Evolutionary conservation across 2,329 filamentous ascomycete species (phyloP), one percentile per base, ranked within the genome.

Genomic region (Metarhizium album): DNA sequence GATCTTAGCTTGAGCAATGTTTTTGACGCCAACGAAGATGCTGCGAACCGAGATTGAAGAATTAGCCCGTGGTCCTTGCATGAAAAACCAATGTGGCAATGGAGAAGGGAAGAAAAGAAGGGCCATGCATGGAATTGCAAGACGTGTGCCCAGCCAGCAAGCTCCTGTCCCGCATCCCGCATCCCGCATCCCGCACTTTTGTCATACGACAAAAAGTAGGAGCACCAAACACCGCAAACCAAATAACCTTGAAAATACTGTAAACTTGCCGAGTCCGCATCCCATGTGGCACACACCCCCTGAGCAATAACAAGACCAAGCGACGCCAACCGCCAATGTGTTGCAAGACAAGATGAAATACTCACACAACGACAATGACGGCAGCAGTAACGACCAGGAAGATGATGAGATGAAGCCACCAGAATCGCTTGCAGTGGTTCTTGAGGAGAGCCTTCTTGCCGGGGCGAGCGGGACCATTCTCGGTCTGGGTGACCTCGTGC

Each of bases 331-430:
- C 4, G 16, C 16, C 11, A 16, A 35, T 16, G 37, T 11, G 20
- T 42, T 27, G 42, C 43, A 42, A 35, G 33, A 35, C 33, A 16
- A 4, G 33, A n/a, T 20, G 11, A 40, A 27, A 74, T 23, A 53
- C 79, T 75, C 70, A 84, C 81, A 84, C 64, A 38, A 82, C 67
- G 38, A 78, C 70, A 18, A 85, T 73, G 37, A 81, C 68, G 14
- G 85, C 64, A 33, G 80, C 70, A 42, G 75, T 62, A 43, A 80
- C 64, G 53, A 72, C 56, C 51, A 75, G 60, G 48, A 80, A 62
- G 16, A 71, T 61, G 52, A 84, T 67, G 52, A 83, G 62, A 58
- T 82, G 73, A 55, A 73, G 59, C 80, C 81, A 84, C 82, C 81
- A 84, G 58, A 76, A 82, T 57, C 69, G 72, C 60, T 66, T 72